These are phyloP conservation scores for Globisporangium ultimum DNA, from an alignment of 352 stramenopile species.

Conservation along the genomic window DNA sequence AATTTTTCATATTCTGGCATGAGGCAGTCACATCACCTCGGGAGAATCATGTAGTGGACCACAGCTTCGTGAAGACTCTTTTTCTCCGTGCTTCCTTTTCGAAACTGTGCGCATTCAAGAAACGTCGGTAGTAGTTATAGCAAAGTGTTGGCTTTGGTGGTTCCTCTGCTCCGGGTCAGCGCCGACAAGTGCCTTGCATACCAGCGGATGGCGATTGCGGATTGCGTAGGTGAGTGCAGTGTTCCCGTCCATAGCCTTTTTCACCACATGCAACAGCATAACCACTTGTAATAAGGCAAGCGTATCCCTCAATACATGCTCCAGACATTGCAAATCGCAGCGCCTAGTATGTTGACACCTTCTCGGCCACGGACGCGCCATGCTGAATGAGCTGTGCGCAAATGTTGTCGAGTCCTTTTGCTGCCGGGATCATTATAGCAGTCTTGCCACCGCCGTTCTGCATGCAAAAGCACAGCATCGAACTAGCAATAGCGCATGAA, in stretches of 20 bases:
- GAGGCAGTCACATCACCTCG: constrained; percentile 36
- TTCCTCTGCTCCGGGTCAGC: constrained; percentile 4
- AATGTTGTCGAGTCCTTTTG: neutral
- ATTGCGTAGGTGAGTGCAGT: constrained; percentile 10
- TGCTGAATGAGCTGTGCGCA: neutral
- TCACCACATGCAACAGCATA: neutral
- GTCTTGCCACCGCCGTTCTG: neutral
- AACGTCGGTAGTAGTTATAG: neutral
- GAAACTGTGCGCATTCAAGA: neutral
- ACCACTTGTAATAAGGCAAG: neutral
- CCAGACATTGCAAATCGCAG: neutral
- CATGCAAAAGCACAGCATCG: neutral
- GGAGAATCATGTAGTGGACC: constrained; percentile 2
- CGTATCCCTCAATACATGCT: neutral
- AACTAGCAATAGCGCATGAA: no score
- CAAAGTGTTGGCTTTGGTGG: no score
- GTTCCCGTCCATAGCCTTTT: constrained; percentile 6
- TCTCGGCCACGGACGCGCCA: neutral
- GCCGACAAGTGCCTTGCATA: constrained; percentile 5
- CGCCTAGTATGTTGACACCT: neutral
- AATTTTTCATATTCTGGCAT: constrained; percentile 34
- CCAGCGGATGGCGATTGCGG: constrained; percentile 1
- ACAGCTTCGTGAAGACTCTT: constrained; percentile 6
- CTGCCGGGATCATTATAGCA: neutral
- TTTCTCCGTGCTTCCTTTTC: constrained; percentile 5